These are phyloP conservation scores for Vanrija pseudolonga DNA, from an alignment of 1,284 basidiomycete species.

Conservation along the genomic window DNA sequence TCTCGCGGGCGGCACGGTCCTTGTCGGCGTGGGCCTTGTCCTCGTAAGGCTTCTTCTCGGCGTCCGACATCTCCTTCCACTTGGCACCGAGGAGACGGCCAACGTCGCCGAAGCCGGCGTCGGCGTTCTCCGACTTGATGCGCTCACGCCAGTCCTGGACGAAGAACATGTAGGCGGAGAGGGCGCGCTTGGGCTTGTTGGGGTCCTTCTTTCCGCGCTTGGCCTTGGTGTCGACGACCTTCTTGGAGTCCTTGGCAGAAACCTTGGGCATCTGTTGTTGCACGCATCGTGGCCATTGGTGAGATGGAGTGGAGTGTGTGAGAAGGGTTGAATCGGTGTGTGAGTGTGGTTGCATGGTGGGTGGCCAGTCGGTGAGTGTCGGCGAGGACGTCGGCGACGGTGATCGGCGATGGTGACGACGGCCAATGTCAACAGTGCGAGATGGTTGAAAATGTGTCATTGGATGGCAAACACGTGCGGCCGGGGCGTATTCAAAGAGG, in stretches of 20 bases:
- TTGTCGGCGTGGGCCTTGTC: slow-evolving; percentile 85
- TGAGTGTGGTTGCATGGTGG: background rate
- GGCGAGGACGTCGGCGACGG: background rate
- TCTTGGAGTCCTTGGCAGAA: slow-evolving; percentile 61
- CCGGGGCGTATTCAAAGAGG: too few relatives aligned
- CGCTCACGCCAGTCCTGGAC: slow-evolving; percentile 90
- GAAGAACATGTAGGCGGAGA: slow-evolving; percentile 99
- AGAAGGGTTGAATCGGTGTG: background rate
- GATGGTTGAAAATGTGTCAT: background rate
- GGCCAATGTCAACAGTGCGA: background rate
- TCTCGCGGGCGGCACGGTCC: slow-evolving; percentile 60
- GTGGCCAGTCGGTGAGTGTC: background rate
- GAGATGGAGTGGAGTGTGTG: background rate
- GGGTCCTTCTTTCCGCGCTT: slow-evolving; percentile 43
- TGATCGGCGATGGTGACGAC: background rate
- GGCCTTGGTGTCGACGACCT: slow-evolving; percentile 55
- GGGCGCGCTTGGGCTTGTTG: slow-evolving; percentile 54
- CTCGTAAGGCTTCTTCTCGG: slow-evolving; percentile 89
- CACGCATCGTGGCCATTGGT: background rate
- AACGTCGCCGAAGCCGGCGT: slow-evolving; percentile 88
- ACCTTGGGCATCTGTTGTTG: slow-evolving; percentile 61
- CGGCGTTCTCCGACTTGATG: slow-evolving; percentile 92
- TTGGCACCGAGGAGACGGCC: slow-evolving; percentile 82
- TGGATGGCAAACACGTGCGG: too few relatives aligned
- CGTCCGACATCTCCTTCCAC: slow-evolving; percentile 81